phyloP scores from a whole-genome alignment of 2,329 filamentous ascomycete genomes.

The Fusarium foetens region DNA sequence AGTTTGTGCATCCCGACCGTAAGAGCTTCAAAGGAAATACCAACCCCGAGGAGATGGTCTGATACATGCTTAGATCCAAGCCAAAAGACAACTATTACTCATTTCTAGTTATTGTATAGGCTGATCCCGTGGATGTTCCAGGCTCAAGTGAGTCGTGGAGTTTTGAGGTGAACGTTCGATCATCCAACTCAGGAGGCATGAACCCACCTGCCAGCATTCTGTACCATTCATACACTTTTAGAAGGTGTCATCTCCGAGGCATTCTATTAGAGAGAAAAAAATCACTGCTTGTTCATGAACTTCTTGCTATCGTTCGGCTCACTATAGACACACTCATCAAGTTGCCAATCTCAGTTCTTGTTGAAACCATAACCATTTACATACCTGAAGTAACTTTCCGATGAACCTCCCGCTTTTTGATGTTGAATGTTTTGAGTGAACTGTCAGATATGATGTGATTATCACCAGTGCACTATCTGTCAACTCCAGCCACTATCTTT shows the following conservation, averaged over 20 bases:
- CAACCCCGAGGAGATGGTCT: constrained; percentile 17
- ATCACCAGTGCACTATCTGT: background rate
- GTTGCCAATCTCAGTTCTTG: background rate
- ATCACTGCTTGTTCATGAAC: background rate
- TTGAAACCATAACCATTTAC: background rate
- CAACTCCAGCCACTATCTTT: background rate
- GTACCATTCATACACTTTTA: background rate
- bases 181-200: background rate
- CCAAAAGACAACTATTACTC: background rate
- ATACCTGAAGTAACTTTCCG: background rate
- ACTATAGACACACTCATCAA: background rate
- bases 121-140: background rate
- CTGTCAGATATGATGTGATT: background rate
- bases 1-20: constrained; percentile 8
- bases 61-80: background rate
- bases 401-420: background rate
- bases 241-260: background rate
- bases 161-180: background rate
- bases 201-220: background rate
- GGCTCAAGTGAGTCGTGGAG: background rate
- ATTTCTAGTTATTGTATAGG: no score
- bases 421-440: background rate
- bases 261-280: background rate
- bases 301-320: background rate
- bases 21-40: constrained; percentile 6